Evolutionary conservation across 106 monocot species (phyloP), one percentile per base, ranked within the genome.

Genomic region (Dendrobium huoshanense): DNA sequence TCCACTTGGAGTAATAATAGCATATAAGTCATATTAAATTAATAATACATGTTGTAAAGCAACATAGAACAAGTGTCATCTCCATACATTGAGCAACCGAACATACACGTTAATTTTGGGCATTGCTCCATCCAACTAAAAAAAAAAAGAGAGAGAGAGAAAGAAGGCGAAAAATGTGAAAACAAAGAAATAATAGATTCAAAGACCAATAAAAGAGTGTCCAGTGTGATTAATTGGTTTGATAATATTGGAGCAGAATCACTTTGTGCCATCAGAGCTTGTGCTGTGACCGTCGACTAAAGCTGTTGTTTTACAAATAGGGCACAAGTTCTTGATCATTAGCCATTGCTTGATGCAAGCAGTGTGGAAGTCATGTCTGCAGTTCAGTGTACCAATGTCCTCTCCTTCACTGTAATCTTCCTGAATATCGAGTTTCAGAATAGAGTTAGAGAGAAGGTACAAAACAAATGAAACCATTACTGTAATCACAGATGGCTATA

Each of bases 271-370:
- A 40, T 72, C 29, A 40, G 15, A 72, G 37, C 9, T 29, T 40
- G 40, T 65, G 72, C 37, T 37, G 72, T 40, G 37, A 40, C 33
- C 72, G 68, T 85, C 80, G 85, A 59, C 72, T n/a, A 93, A 49
- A n/a, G 82, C 90, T 4, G 93, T 87, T 27, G 77, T 87, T 85
- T 91, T 93, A 79, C 93, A 93, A 58, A 93, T 90, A 20, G 93
- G 90, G 25, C 93, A 90, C 72, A 87, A 54, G 80, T 93, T 93
- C 87, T 93, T 90, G 41, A 80, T 81, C 77, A 80, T 80, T 45
- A 90, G 85, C 93, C 93, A 93, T 75, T 87, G 85, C 70, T 87
- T 90, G 58, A 93, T 85, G 82, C 93, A 93, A 33, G 72, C 75
- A 10, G 80, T 77, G 43, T 93, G 90, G 80, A 90, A 93, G 68